Evolutionary conservation across 768 basidiomycete species (phyloP), one percentile per base, ranked within the genome.

Genomic region (Tricholoma sp.): DNA sequence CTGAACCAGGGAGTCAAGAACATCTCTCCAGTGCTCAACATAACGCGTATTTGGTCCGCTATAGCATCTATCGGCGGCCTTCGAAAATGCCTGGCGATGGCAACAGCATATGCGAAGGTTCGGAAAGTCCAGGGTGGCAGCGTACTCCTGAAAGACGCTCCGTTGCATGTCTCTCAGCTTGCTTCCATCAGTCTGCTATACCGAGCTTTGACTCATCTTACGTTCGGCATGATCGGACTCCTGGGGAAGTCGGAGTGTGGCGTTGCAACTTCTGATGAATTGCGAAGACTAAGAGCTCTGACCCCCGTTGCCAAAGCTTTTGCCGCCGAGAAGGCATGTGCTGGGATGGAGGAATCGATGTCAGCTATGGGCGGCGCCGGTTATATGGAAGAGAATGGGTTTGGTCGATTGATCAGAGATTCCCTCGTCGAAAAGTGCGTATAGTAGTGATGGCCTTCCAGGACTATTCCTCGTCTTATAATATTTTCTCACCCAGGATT

Each of bases 361-460:
- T 73, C 82, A 31, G 75, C 83, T 5, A 71, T 91, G 2, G 89
- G 90, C 21, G 89, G 89, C 1, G 83, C 85, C 50, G 90, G 90
- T 0, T 92, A 91, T 64, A 91, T 91, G 88, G 86, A 88, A 62
- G 90, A 92, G 69, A 89, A 82, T 56, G 83, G 81, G 1, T 82
- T 91, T 50, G 86, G 83, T 8, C 74, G 83, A 74, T 76, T 81
- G 12, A 86, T 92, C 27, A 73, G 84, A 4, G 89, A 91, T 71
- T 76, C 76, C 2, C 66, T 87, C 7, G 90, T 91, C 11, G 90
- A 91, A 71, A 87, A 84, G 79, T 79, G 59, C 11, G 69, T 63
- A n/a, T n/a, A n/a, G 14, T 12, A 22, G 32, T 18, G 32, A 16
- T 31, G 2, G 12, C 32, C 14, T 21, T 2, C 53, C 5, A n/a